Evolutionary conservation across 2,329 filamentous ascomycete genomes (phyloP), one percentile per base, ranked within the genome.

Genomic region (Cercospora sesami): DNA sequence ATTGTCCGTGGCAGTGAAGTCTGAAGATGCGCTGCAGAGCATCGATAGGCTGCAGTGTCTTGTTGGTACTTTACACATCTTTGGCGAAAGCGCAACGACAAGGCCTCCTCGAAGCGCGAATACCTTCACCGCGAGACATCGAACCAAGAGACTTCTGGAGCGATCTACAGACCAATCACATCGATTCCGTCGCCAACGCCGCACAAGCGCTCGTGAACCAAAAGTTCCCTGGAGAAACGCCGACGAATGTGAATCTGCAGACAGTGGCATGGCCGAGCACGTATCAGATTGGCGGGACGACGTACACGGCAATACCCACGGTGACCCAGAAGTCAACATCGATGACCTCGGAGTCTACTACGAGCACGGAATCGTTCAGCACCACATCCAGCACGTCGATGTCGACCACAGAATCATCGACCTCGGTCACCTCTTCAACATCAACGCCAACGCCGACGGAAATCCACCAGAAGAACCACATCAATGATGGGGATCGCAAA

Each of bases 181-280:
- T 65, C 42, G 64, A 65, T 30, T 31, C 28, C 5, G 45, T 65
- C 42, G 45, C 16, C 57, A 48, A 65, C 16, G 64, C 64, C 57
- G 57, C 57, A 28, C 14, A 61, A 39, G 28, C 39, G 9, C 57
- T 65, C 12, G 48, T 65, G 26, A 39, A 61, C 10, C 39, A 65
- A 51, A 58, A 58, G 9, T 65, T 60, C 31, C 64, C 64, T 12
- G 26, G 26, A 4, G 57, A 42, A 21, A 39, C 45, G 33, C 64
- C 64, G 10, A 60, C 28, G 8, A 39, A 61, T 12, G 31, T 65
- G n/a, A 61, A 65, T 31, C 8, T 61, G 4, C 57, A 60, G 48
- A 65, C 64, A 23, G 64, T 60, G 39, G 42, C 39, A 39, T 61
- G 64, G 64, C 64, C 64, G 18, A 67, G 51, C 48, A 23, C 51